These are phyloP conservation scores for Fusarium longipes DNA, from an alignment of 2,329 filamentous ascomycete species.

Conservation along the genomic window DNA sequence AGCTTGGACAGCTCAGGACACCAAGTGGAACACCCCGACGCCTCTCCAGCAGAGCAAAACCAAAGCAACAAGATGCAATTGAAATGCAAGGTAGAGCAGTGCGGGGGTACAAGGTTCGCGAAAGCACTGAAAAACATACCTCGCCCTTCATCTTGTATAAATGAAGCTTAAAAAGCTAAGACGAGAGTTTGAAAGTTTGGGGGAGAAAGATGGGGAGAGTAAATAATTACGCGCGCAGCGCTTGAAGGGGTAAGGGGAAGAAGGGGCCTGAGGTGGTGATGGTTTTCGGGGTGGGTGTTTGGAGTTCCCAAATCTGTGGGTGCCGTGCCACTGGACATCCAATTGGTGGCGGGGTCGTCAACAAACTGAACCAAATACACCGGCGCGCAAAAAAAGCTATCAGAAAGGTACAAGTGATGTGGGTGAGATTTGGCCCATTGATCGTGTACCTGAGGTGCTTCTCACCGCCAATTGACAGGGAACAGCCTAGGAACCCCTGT, in stretches of 20 bases:
- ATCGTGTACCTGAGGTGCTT: conserved; percentile 30
- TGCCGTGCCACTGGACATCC: conserved; percentile 32
- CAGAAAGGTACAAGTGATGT: conserved; percentile 23
- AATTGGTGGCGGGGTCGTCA: conserved; percentile 46
- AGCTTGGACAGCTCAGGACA: conserved; percentile 26
- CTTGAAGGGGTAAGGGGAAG: conserved; percentile 46
- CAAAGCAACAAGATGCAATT: conserved; percentile 8
- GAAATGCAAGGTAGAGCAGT: conserved; percentile 5
- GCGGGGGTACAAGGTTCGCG: neutral
- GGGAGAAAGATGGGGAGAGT: conserved; percentile 39
- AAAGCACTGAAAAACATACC: conserved; percentile 55
- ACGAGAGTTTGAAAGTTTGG: conserved; percentile 37
- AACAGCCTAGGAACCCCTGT: conserved; percentile 33
- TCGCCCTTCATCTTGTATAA: conserved; percentile 66
- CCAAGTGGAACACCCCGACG: conserved; percentile 37
- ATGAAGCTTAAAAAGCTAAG: conserved; percentile 39
- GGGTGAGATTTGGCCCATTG: conserved; percentile 10
- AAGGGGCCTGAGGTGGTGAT: conserved; percentile 49
- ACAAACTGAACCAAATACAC: conserved; percentile 26
- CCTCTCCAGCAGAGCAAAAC: conserved; percentile 12
- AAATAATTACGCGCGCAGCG: conserved; percentile 52
- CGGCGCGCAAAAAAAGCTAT: conserved; percentile 12
- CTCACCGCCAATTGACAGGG: conserved; percentile 48
- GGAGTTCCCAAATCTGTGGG: conserved; percentile 46
- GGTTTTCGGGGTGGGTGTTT: conserved; percentile 50